Conservation (phyloP, 495 filamentous ascomycete species). For the Trichoderma orchidacearum region DNA sequence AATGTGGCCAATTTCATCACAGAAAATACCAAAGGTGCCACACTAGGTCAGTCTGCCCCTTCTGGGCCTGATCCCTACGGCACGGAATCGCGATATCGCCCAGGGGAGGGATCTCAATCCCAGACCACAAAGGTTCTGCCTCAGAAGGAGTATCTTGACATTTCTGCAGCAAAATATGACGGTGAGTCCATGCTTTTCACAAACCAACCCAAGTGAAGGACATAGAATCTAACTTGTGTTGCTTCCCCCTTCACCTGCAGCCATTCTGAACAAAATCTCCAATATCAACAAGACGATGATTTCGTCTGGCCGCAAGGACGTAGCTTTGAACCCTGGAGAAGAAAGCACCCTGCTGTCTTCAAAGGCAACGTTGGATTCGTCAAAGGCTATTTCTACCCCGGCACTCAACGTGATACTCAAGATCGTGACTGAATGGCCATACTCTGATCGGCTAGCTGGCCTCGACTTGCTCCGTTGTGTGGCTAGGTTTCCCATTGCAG, state of each 20-base stretch:
- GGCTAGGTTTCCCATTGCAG: constrained; percentile 49
- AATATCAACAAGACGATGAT: constrained; percentile 58
- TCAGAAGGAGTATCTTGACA: constrained; percentile 73
- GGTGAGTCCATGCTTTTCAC: constrained; percentile 11
- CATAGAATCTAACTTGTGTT: constrained; percentile 19
- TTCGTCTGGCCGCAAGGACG: constrained; percentile 53
- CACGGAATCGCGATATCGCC: constrained; percentile 62
- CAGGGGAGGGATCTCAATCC: constrained; percentile 33
- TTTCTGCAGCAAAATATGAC: constrained; percentile 31
- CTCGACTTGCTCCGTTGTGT: constrained; percentile 77
- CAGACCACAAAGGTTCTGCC: constrained; percentile 54
- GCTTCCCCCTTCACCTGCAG: constrained; percentile 10
- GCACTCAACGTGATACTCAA: constrained; percentile 49
- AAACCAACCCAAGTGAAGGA: too few relatives aligned
- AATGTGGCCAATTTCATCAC: constrained; percentile 91
- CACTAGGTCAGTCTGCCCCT: constrained; percentile 40
- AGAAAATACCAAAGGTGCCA: constrained; percentile 75
- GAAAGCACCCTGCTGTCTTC: constrained; percentile 41
- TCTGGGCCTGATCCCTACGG: constrained; percentile 57
- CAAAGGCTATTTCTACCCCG: constrained; percentile 15
- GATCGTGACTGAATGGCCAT: constrained; percentile 63
- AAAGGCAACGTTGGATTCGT: constrained; percentile 42
- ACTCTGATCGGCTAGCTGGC: constrained; percentile 61
- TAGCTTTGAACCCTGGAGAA: constrained; percentile 60
- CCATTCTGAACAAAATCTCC: constrained; percentile 59